Evolutionary conservation across 2,329 filamentous ascomycete species (phyloP), one percentile per base, ranked within the genome.

Genomic region (Stagonosporopsis tanaceti): DNA sequence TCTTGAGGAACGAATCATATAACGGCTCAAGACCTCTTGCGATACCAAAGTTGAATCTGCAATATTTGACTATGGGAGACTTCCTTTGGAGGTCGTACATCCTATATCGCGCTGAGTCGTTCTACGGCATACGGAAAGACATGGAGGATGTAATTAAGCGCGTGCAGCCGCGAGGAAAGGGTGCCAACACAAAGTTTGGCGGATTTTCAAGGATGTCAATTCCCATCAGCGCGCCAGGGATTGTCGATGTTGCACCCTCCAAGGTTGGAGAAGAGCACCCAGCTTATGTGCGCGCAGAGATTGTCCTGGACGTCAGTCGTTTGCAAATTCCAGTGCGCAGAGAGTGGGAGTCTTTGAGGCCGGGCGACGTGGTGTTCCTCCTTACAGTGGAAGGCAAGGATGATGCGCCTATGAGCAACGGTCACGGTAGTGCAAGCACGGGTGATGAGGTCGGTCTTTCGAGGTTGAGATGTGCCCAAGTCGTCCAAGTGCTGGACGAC

Each of bases 31-130:
- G 87, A 45, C 93, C 95, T 5, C 82, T 99, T 56, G 92, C 95
- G 2, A 87, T 99, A 40, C 95, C 95, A 2, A 99, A 99, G 74
- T 79, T 98, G 42, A 99, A 97, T 67, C 81, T 99, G 27, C 95
- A 99, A 72, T 99, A 99, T 76, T 82, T 99, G 14, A 96, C 93
- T 2, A 87, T 97, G 47, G 93, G 93, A 2, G 95, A 99, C 76
- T 99, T 99, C 68, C 79, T 99, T n/a, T 99, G 93, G 93, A 87
- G 96, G 61, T 93, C 94, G 0, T 89, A 98, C 69, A 84, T 96
- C 14, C 81, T 99, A 8, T 95, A 97, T 73, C 88, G 94, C 38
- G 91, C 89, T 57, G 95, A 99, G 76, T 86, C 94, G 0, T 97
- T 98, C 74, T 98, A 96, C 74, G 91, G 92, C 59, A 94, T 99